A percentile compares a stretch with the other conserved stretches of the same genome.
These are phyloP conservation scores for Mallotus repandus DNA, from an alignment of 441 rosid species.

Conservation along the genomic window DNA sequence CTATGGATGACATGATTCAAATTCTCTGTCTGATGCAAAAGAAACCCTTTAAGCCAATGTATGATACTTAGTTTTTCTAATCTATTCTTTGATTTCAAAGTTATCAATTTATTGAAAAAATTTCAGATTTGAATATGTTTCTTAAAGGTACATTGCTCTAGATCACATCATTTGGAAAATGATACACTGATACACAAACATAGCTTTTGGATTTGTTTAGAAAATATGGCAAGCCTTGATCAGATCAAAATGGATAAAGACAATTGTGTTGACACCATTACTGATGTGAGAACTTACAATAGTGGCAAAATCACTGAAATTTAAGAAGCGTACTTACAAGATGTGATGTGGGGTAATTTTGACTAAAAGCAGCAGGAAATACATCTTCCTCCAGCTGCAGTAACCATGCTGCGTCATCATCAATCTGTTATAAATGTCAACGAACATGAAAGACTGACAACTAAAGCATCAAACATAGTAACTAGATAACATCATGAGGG, in stretches of 20 bases:
- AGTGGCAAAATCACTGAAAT: conserved; percentile 4
- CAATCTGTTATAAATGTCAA: conserved; percentile 45
- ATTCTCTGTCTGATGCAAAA: no score
- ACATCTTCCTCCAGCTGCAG: conserved; percentile 61
- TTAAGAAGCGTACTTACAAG: conserved; percentile 37
- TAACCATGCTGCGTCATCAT: conserved; percentile 55
- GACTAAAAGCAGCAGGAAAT: conserved; percentile 33
- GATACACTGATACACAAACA: no score
- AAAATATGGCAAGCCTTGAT: conserved; percentile 6
- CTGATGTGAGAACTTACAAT: background rate
- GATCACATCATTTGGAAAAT: background rate
- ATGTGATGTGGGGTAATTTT: conserved; percentile 27
- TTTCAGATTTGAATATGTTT: background rate
- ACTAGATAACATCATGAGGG: background rate
- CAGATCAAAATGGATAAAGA: background rate
- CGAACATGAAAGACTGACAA: conserved; percentile 18
- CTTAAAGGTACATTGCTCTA: background rate
- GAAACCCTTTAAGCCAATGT: background rate
- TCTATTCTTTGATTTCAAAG: background rate
- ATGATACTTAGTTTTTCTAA: background rate
- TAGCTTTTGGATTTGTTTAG: background rate
- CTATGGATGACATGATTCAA: background rate
- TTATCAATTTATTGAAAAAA: background rate
- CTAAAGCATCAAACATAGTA: conserved; percentile 12
- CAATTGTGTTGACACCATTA: conserved; percentile 2